A percentile compares a stretch with the other conserved stretches of the same genome.
Conservation (phyloP, 1,139 yeast genomes). For the Meyerozyma elateridarum region DNA sequence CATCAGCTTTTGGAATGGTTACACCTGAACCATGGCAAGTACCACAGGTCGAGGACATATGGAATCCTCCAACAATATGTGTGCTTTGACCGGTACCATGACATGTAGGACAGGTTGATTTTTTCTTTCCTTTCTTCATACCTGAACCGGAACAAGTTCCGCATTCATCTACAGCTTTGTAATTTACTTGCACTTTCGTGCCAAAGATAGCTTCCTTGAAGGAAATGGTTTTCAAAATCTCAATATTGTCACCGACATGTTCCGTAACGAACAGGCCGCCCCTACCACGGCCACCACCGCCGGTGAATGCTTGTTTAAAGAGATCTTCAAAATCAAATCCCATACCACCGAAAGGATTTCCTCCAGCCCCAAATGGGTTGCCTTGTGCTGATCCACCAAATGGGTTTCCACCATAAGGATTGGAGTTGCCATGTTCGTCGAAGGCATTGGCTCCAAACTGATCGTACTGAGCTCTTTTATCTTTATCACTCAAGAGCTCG, state of each 20-base stretch:
- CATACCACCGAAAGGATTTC: slow-evolving; percentile 43
- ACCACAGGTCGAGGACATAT: slow-evolving; percentile 90
- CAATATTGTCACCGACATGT: slow-evolving; percentile 87
- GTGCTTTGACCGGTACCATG: slow-evolving; percentile 92
- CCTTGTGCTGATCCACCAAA: slow-evolving; percentile 40
- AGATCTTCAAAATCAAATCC: slow-evolving; percentile 80
- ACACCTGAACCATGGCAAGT: slow-evolving; percentile 90
- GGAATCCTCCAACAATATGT: slow-evolving; percentile 90
- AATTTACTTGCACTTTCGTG: slow-evolving; percentile 58
- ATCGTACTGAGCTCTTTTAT: slow-evolving; percentile 84
- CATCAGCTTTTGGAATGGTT: slow-evolving; percentile 59
- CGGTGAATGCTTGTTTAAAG: slow-evolving; percentile 69
- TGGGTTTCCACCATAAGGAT: slow-evolving; percentile 46
- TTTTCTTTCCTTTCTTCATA: slow-evolving; percentile 68
- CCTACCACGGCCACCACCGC: slow-evolving; percentile 33
- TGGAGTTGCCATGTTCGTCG: slow-evolving; percentile 58
- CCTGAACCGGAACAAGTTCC: slow-evolving; percentile 81
- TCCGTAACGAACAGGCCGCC: slow-evolving; percentile 54
- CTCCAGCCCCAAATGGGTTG: slow-evolving; percentile 34
- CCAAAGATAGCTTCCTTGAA: slow-evolving; percentile 91
- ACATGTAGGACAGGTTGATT: slow-evolving; percentile 79
- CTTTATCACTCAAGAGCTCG: slow-evolving; percentile 83
- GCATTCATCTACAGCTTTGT: slow-evolving; percentile 75
- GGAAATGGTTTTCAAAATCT: slow-evolving; percentile 65
- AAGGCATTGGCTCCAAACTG: slow-evolving; percentile 89